Conservation (phyloP, 2,329 filamentous ascomycete species). For the Epichloe bromicola region DNA sequence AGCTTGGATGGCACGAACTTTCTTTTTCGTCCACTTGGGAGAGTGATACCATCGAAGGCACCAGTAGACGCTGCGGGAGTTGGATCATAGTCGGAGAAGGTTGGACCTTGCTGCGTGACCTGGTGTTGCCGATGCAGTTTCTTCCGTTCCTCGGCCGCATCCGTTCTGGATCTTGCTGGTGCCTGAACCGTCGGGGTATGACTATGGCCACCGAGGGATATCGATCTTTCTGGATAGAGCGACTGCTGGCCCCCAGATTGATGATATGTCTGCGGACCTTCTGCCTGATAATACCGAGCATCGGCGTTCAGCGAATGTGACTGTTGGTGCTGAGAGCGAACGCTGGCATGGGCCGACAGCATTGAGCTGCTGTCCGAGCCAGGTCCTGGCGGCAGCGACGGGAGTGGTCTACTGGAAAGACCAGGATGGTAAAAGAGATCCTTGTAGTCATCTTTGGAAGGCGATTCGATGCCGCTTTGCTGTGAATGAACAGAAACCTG, state of each 20-base stretch:
- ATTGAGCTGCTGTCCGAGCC: constrained; percentile 48
- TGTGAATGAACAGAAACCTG: constrained; percentile 43
- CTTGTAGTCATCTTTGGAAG: constrained; percentile 59
- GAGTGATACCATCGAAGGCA: constrained; percentile 68
- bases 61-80: constrained; percentile 38
- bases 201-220: constrained; percentile 71
- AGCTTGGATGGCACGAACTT: constrained; percentile 81
- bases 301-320: constrained; percentile 36
- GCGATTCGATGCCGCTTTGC: constrained; percentile 51
- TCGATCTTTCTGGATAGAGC: constrained; percentile 52
- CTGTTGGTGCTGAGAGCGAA: constrained; percentile 33
- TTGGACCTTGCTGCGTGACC: constrained; percentile 35
- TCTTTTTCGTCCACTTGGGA: constrained; percentile 70
- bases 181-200: constrained; percentile 66
- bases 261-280: constrained; percentile 39
- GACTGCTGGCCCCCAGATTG: constrained; percentile 22
- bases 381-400: constrained; percentile 44
- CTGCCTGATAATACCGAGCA: constrained; percentile 25
- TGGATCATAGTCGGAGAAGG: constrained; percentile 45
- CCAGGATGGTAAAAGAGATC: constrained; percentile 93
- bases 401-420: constrained; percentile 52
- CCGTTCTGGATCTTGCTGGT: constrained; percentile 86
- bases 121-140: constrained; percentile 40
- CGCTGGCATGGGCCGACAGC: constrained; percentile 29
- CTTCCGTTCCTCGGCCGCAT: constrained; percentile 63